These are phyloP conservation scores for Penstemon davidsonii DNA, from an alignment of 257 asterid genomes.

Conservation along the genomic window DNA sequence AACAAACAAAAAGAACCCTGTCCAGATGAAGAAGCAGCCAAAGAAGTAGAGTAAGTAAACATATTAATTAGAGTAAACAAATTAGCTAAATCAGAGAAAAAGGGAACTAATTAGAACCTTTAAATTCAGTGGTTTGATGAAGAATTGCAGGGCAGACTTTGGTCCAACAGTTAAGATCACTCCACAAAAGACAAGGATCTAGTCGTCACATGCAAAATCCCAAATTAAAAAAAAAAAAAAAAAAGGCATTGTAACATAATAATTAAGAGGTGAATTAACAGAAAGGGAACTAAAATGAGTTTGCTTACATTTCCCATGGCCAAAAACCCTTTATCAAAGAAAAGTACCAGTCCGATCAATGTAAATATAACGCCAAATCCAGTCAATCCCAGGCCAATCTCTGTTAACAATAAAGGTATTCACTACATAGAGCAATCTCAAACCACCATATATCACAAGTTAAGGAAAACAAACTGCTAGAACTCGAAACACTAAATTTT, in stretches of 20 bases:
- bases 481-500: neutral
- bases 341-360: constrained; percentile 32
- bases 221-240: neutral
- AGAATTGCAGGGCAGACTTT: constrained; percentile 34
- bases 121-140: constrained; percentile 34
- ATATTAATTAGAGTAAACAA: neutral
- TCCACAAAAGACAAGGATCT: constrained; percentile 50
- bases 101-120: constrained; percentile 32
- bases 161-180: constrained; percentile 37
- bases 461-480: neutral
- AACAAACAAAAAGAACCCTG: constrained; percentile 55
- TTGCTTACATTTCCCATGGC: constrained; percentile 44
- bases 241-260: neutral
- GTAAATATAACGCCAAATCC: constrained; percentile 37
- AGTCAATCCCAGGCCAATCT: constrained; percentile 45
- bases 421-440: neutral
- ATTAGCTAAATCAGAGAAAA: neutral
- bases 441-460: neutral
- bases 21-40: constrained; percentile 19
- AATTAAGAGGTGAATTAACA: neutral
- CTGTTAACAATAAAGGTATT: constrained; percentile 29
- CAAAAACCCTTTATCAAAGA: constrained; percentile 38
- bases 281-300: constrained; percentile 1
- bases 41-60: neutral
- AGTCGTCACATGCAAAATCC: constrained; percentile 10